A percentile compares a stretch with the other conserved stretches of the same genome.
Evolutionary conservation across 2,329 filamentous ascomycete species (phyloP).

Genomic region (Epichloe hybrida): DNA sequence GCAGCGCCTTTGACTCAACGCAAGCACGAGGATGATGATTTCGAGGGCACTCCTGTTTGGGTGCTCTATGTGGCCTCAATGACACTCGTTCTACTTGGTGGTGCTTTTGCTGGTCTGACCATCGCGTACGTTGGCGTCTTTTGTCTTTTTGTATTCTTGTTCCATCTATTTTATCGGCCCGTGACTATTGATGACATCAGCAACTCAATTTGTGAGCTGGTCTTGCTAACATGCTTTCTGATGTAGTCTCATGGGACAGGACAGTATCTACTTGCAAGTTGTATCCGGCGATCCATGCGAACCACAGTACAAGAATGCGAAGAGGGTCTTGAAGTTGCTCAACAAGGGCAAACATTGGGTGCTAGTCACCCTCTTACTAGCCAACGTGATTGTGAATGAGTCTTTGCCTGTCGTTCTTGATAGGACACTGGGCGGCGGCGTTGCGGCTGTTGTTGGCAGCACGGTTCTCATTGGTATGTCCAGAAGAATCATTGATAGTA

Average conservation of each 20-base stretch:
- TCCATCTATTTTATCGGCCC: slow-evolving; percentile 2
- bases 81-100: slow-evolving; percentile 71
- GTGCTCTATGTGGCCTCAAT: slow-evolving; percentile 68
- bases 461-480: slow-evolving; percentile 83
- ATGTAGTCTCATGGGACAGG: slow-evolving; percentile 50
- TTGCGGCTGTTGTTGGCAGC: slow-evolving; percentile 85
- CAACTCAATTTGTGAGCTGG: not conserved
- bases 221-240: slow-evolving; percentile 1
- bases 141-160: not conserved
- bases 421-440: slow-evolving; percentile 82
- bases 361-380: slow-evolving; percentile 79
- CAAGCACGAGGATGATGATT: slow-evolving; percentile 31
- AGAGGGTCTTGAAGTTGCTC: slow-evolving; percentile 64
- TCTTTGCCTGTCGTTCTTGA: slow-evolving; percentile 91
- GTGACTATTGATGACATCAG: not conserved
- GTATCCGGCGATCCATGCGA: slow-evolving; percentile 75
- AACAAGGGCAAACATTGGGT: slow-evolving; percentile 96
- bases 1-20: slow-evolving; percentile 29
- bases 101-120: slow-evolving; percentile 88
- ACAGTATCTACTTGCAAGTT: slow-evolving; percentile 95
- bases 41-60: slow-evolving; percentile 57
- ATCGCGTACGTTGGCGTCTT: slow-evolving; percentile 49
- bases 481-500: not conserved
- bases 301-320: slow-evolving; percentile 75
- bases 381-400: slow-evolving; percentile 97